Percentiles rank a stretch among this genome's conserved stretches.
phyloP scores from a whole-genome alignment of 495 filamentous ascomycete genomes.

The Schizothecium vesticola region DNA sequence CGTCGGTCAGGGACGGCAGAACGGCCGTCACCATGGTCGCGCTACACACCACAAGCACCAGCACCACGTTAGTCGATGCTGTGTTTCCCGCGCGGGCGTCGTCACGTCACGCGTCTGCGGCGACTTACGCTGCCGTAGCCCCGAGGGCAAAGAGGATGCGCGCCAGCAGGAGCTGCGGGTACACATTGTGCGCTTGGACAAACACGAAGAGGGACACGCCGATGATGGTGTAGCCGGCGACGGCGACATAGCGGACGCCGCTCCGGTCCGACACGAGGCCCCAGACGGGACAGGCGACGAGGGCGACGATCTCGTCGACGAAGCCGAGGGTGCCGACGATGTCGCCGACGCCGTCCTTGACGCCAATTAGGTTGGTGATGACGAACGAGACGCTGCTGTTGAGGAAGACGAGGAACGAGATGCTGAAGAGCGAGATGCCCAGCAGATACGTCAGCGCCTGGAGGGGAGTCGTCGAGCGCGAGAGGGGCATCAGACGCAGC shows the following conservation, averaged over 20 bases:
- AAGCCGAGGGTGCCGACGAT: conserved; percentile 92
- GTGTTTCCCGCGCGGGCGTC: not conserved
- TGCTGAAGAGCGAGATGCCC: conserved; percentile 88
- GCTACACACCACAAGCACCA: conserved; percentile 22
- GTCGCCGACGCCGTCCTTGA: conserved; percentile 72
- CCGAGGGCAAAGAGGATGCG: conserved; percentile 85
- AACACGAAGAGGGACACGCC: conserved; percentile 70
- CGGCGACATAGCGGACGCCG: conserved; percentile 76
- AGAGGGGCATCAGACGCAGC: conserved; percentile 49
- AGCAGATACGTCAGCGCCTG: conserved; percentile 84
- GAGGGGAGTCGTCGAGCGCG: conserved; percentile 53
- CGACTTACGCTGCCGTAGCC: conserved; percentile 69
- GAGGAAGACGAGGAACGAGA: conserved; percentile 95
- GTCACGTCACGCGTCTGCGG: not conserved
- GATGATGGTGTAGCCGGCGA: conserved; percentile 73
- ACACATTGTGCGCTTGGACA: conserved; percentile 80
- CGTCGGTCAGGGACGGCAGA: conserved; percentile 73
- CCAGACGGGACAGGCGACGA: conserved; percentile 89
- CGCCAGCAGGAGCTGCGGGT: conserved; percentile 82
- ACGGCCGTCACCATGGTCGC: conserved; percentile 97
- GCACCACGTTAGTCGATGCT: conserved; percentile 2
- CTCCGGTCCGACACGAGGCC: conserved; percentile 84
- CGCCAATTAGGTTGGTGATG: conserved; percentile 80
- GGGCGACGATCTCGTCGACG: conserved; percentile 86
- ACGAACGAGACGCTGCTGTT: conserved; percentile 93